Evolutionary conservation across 257 asterid genomes (phyloP).

Genomic region (Haberlea rhodopensis): DNA sequence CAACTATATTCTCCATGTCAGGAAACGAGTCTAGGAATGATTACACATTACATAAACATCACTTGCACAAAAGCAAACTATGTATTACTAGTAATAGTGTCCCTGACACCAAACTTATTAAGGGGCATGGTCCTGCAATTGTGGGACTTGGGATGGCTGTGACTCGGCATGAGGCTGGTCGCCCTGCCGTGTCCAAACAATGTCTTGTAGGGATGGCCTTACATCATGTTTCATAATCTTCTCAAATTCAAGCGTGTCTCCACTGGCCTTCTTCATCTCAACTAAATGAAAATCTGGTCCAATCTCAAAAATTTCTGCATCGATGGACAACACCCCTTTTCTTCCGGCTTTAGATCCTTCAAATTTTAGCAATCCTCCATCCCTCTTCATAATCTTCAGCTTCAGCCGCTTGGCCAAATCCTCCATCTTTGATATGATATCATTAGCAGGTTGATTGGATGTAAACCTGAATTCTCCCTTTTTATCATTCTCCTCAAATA

Average conservation of each 20-base stretch:
- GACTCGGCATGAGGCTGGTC: slow-evolving; percentile 33
- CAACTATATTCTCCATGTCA: too few species aligned
- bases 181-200: slow-evolving; percentile 80
- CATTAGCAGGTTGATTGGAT: slow-evolving; percentile 49
- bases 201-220: slow-evolving; percentile 60
- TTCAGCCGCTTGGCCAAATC: too few species aligned
- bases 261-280: slow-evolving; percentile 61
- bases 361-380: slow-evolving; percentile 52
- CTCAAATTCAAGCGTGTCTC: slow-evolving; percentile 67
- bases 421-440: slow-evolving; percentile 60
- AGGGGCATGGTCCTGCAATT: slow-evolving; percentile 14
- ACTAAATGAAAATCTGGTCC: slow-evolving; percentile 56
- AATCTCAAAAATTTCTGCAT: slow-evolving; percentile 65
- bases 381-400: slow-evolving; percentile 59
- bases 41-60: too few species aligned
- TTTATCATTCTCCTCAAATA: slow-evolving; percentile 47
- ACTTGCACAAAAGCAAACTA: too few species aligned
- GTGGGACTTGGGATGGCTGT: slow-evolving; percentile 8
- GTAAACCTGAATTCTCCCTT: slow-evolving; percentile 55
- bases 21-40: too few species aligned
- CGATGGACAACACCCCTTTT: slow-evolving; percentile 57
- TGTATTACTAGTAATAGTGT: too few species aligned
- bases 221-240: slow-evolving; percentile 55
- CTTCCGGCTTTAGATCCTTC: slow-evolving; percentile 57
- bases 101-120: too few species aligned